Evolutionary conservation across 331 rosid species (phyloP).

Genomic region (Erythrophleum ivorense): DNA sequence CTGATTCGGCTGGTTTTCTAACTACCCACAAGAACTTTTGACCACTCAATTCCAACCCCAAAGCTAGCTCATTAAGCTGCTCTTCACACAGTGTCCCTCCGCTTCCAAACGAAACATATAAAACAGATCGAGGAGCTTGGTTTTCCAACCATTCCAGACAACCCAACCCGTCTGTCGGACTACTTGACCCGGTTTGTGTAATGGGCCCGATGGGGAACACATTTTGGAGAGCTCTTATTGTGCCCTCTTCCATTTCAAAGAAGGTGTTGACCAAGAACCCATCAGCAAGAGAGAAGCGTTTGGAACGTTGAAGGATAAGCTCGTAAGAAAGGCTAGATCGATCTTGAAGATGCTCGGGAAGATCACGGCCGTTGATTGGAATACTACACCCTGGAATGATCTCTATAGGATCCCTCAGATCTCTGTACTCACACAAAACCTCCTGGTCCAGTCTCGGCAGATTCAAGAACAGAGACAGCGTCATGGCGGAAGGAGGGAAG

Average conservation of each 20-base stretch:
- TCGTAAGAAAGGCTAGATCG: conserved; percentile 8
- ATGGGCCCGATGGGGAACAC: conserved; percentile 1
- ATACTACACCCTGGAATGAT: background rate
- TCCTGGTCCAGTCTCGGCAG: background rate
- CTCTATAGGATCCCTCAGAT: background rate
- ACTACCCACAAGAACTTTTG: background rate
- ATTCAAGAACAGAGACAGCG: conserved; percentile 4
- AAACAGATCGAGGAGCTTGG: background rate
- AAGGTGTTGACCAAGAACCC: conserved; percentile 6
- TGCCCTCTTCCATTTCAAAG: background rate
- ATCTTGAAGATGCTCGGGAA: conserved; percentile 17
- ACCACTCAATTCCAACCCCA: background rate
- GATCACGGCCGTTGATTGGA: background rate
- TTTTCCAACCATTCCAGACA: background rate
- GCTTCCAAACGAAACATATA: background rate
- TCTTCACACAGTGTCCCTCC: background rate
- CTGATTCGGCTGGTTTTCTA: background rate
- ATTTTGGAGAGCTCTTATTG: background rate
- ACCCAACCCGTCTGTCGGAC: background rate
- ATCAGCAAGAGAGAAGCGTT: background rate
- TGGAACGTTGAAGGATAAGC: background rate
- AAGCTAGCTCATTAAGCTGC: background rate
- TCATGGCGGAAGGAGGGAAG: background rate
- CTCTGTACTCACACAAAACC: background rate
- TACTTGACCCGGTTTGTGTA: background rate